These are phyloP conservation scores for Tirmania nivea DNA, from an alignment of 495 filamentous ascomycete genomes.

Conservation along the genomic window DNA sequence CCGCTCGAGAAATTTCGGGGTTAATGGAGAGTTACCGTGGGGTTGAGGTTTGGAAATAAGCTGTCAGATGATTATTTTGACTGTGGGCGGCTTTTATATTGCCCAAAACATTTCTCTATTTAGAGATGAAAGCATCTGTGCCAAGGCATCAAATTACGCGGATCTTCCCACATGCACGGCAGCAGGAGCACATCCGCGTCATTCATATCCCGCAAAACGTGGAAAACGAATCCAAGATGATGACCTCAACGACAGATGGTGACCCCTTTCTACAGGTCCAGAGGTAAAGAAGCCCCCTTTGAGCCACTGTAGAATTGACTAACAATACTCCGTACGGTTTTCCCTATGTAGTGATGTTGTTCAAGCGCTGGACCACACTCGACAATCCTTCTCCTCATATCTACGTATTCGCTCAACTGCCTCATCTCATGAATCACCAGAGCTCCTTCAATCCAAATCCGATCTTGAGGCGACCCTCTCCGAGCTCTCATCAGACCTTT, in stretches of 20 bases:
- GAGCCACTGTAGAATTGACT: not conserved
- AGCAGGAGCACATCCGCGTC: too few relatives aligned
- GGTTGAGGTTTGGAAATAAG: too few relatives aligned
- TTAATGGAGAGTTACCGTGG: too few relatives aligned
- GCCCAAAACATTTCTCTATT: too few relatives aligned
- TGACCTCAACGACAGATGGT: not conserved
- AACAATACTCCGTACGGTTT: not conserved
- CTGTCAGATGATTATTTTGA: too few relatives aligned
- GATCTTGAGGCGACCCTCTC: conserved; percentile 63
- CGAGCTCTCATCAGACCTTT: conserved; percentile 63
- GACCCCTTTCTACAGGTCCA: not conserved
- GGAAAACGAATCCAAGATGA: not conserved
- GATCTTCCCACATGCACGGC: too few relatives aligned
- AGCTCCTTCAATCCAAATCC: conserved; percentile 58
- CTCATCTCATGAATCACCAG: conserved; percentile 48
- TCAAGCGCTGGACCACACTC: conserved; percentile 50
- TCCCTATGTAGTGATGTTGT: conserved; percentile 49
- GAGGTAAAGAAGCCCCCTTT: not conserved
- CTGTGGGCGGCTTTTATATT: too few relatives aligned
- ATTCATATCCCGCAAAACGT: not conserved
- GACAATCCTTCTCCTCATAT: conserved; percentile 81
- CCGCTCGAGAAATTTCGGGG: too few relatives aligned
- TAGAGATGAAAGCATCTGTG: too few relatives aligned
- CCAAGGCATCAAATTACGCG: too few relatives aligned
- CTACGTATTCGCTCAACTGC: conserved; percentile 66